Conservation (phyloP, 2,329 filamentous ascomycete genomes). For the Stenocarpella maydis region DNA sequence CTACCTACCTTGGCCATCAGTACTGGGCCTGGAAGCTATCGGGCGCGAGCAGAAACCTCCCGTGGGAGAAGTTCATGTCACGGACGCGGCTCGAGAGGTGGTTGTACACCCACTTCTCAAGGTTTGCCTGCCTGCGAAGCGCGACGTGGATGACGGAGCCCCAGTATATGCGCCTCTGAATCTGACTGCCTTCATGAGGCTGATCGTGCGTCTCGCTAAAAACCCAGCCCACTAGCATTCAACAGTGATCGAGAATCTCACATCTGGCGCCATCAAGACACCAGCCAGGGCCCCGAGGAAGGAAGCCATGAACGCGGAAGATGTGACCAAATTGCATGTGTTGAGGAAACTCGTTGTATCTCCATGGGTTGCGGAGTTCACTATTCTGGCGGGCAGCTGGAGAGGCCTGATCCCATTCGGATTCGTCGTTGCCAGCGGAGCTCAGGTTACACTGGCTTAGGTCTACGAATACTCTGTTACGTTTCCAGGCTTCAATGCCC, state of each 20-base stretch:
- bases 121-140: slow-evolving; percentile 38
- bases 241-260: not conserved
- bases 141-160: not conserved
- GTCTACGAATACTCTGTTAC: not conserved
- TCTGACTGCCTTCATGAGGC: slow-evolving; percentile 37
- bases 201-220: not conserved
- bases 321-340: not conserved
- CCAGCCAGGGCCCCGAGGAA: not conserved
- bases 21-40: not conserved
- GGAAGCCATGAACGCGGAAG: not conserved
- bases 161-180: slow-evolving; percentile 41
- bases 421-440: not conserved
- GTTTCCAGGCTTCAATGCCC: not conserved
- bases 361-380: slow-evolving; percentile 1
- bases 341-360: not conserved
- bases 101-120: slow-evolving; percentile 41
- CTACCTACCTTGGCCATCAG: slow-evolving; percentile 39
- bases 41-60: not conserved
- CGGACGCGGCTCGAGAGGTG: slow-evolving; percentile 39
- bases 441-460: not conserved
- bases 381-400: not conserved
- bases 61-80: slow-evolving; percentile 32
- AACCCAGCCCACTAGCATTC: not conserved
- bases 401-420: not conserved
- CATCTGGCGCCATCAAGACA: not conserved